Evolutionary conservation across 2,329 filamentous ascomycete genomes (phyloP).

Genomic region (Tothia fuscella): DNA sequence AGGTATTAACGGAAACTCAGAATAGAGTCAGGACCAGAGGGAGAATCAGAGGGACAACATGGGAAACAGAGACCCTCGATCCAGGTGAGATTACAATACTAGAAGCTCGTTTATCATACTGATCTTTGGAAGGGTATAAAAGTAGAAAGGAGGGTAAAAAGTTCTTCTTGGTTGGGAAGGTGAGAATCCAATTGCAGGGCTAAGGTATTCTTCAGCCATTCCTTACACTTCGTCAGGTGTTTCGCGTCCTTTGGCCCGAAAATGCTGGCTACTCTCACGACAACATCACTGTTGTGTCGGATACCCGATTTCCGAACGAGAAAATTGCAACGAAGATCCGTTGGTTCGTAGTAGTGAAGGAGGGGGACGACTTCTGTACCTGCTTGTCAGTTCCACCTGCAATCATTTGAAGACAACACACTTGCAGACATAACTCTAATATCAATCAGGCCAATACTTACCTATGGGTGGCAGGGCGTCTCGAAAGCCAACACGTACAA

Average conservation of each 20-base stretch:
- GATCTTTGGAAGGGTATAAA: slow-evolving; percentile 8
- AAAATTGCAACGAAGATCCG: slow-evolving; percentile 13
- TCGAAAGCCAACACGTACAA: slow-evolving; percentile 13
- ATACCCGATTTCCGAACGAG: slow-evolving; percentile 7
- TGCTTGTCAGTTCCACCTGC: slow-evolving; percentile 14
- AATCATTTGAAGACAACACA: neutral
- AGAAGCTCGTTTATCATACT: neutral
- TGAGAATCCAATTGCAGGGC: slow-evolving; percentile 6
- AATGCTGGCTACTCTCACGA: slow-evolving; percentile 5
- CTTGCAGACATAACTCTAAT: neutral
- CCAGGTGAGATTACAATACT: neutral
- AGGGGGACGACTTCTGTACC: slow-evolving; percentile 13
- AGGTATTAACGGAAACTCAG: neutral
- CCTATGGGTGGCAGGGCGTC: slow-evolving; percentile 15
- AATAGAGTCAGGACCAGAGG: neutral
- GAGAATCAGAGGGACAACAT: neutral
- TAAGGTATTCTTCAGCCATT: slow-evolving; percentile 9
- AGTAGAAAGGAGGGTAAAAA: neutral
- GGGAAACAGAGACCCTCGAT: neutral
- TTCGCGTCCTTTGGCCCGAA: slow-evolving; percentile 15
- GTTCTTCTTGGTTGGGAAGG: slow-evolving; percentile 13
- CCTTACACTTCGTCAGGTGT: slow-evolving; percentile 8
- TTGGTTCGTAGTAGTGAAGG: slow-evolving; percentile 16
- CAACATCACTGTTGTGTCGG: slow-evolving; percentile 13
- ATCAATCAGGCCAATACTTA: slow-evolving; percentile 18